phyloP scores from a whole-genome alignment of 2,329 filamentous ascomycete species.

The Shiraia sp. region DNA sequence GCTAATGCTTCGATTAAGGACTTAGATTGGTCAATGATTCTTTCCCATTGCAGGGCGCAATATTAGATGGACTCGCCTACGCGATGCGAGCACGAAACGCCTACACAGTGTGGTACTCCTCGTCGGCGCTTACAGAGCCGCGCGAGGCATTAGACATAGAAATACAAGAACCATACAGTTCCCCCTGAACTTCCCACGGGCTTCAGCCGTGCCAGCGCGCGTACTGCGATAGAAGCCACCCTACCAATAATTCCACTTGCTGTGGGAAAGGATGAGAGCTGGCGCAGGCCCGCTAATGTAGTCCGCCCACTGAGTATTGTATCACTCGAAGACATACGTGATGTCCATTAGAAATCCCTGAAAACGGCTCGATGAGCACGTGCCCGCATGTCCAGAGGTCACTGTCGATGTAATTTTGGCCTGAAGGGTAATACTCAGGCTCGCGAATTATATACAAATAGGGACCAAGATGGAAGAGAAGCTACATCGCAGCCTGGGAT shows the following conservation, averaged over 20 bases:
- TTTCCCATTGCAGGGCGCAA: background rate
- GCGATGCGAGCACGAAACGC: slow-evolving; percentile 15
- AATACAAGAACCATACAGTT: slow-evolving; percentile 32
- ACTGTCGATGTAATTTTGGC: background rate
- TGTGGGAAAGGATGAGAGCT: too few species aligned
- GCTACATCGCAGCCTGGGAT: too few species aligned
- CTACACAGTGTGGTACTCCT: slow-evolving; percentile 14
- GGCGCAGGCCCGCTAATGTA: too few species aligned
- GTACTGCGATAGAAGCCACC: background rate
- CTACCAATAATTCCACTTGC: background rate
- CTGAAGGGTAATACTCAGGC: background rate
- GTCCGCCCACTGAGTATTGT: too few species aligned
- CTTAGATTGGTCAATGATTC: too few species aligned
- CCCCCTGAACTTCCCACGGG: background rate
- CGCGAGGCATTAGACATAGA: slow-evolving; percentile 30
- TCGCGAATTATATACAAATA: background rate
- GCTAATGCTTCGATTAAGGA: slow-evolving; percentile 19
- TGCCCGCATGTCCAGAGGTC: background rate
- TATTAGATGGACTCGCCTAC: slow-evolving; percentile 5
- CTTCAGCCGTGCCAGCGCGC: background rate
- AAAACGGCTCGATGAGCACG: too few species aligned
- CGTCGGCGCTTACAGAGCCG: slow-evolving; percentile 30
- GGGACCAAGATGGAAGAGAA: too few species aligned
- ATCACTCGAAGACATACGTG: too few species aligned
- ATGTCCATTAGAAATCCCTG: background rate